phyloP scores from a whole-genome alignment of 2,329 filamentous ascomycete genomes.

The Sporothrix mexicana region DNA sequence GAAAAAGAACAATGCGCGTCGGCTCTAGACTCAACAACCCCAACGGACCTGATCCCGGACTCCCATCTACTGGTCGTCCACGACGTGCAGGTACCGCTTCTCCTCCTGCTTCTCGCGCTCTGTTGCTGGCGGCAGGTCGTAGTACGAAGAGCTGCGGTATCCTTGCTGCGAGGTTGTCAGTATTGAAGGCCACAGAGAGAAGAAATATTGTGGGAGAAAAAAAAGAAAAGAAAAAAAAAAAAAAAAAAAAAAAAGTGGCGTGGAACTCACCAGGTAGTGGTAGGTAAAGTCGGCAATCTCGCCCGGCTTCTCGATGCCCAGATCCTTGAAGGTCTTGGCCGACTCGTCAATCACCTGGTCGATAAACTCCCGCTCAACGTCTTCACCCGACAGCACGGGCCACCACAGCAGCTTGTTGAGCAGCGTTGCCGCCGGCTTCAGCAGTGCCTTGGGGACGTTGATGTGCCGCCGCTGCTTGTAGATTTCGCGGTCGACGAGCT shows the following conservation, averaged over 20 bases:
- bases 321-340: constrained; percentile 94
- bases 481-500: constrained; percentile 90
- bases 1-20: constrained; percentile 5
- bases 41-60: not conserved
- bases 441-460: constrained; percentile 81
- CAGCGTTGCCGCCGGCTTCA: constrained; percentile 75
- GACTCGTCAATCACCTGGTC: constrained; percentile 88
- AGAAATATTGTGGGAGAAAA: not conserved
- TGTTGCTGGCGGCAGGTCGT: constrained; percentile 91
- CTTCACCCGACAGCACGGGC: constrained; percentile 79
- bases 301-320: constrained; percentile 86
- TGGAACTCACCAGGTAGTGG: constrained; percentile 80
- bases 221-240: too few species aligned
- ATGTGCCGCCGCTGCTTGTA: constrained; percentile 87
- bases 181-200: not conserved
- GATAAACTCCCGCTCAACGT: constrained; percentile 90
- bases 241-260: not conserved
- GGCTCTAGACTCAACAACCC: constrained; percentile 1
- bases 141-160: constrained; percentile 86
- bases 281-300: constrained; percentile 88
- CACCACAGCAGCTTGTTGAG: constrained; percentile 90
- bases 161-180: constrained; percentile 69
- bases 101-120: constrained; percentile 94
- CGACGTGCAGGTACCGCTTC: constrained; percentile 94
- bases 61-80: constrained; percentile 75